These are phyloP conservation scores for Pisolithus sp. DNA, from an alignment of 768 basidiomycete species.

Conservation along the genomic window DNA sequence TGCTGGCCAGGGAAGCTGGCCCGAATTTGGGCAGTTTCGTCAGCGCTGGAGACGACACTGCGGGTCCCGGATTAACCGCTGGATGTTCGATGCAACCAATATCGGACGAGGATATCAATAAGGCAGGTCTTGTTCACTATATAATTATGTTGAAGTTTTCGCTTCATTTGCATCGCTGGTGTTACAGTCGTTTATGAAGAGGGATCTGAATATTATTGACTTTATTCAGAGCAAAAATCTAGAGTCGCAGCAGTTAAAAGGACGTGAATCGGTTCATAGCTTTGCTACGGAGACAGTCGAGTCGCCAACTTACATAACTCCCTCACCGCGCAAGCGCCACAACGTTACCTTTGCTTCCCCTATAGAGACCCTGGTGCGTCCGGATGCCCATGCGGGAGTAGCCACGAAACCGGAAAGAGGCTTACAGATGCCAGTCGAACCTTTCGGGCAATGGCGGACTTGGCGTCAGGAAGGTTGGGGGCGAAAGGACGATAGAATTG, in stretches of 20 bases:
- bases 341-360: slow-evolving; percentile 28
- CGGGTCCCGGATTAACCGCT: background rate
- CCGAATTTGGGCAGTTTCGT: background rate
- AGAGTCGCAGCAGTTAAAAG: slow-evolving; percentile 1
- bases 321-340: slow-evolving; percentile 9
- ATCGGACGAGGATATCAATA: background rate
- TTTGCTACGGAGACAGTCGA: background rate
- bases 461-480: background rate
- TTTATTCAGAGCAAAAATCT: slow-evolving; percentile 33
- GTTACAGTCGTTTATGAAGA: slow-evolving; percentile 10
- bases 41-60: background rate
- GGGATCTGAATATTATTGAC: slow-evolving; percentile 35
- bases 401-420: background rate
- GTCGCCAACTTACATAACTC: background rate
- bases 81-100: slow-evolving; percentile 3
- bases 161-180: background rate
- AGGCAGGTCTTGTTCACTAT: slow-evolving; percentile 7
- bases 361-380: slow-evolving; percentile 9
- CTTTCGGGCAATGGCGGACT: background rate
- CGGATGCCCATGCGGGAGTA: background rate
- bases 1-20: background rate
- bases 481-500: background rate
- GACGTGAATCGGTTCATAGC: background rate
- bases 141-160: background rate
- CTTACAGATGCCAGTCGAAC: slow-evolving; percentile 6